Percentiles rank a stretch among this genome's conserved stretches.
Evolutionary conservation across 176 grass and related monocot species (phyloP).

Genomic region (Elaeis guineensis): DNA sequence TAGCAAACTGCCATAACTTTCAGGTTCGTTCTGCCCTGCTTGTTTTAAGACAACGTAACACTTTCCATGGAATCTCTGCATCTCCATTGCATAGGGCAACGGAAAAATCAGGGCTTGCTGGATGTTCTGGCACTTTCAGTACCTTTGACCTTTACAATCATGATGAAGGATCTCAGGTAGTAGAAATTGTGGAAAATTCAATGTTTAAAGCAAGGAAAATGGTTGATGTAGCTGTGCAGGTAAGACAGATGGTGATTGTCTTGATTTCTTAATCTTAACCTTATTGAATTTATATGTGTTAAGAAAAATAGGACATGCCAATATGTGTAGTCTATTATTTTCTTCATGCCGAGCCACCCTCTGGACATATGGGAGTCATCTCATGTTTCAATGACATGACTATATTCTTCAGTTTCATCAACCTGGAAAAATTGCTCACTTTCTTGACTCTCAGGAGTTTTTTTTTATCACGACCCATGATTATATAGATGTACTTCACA

Average conservation of each 20-base stretch:
- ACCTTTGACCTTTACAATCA: constrained; percentile 1
- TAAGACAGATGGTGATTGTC: constrained; percentile 16
- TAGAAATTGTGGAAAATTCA: constrained; percentile 35
- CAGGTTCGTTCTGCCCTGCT: constrained; percentile 21
- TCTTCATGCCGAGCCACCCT: no score
- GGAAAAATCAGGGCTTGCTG: constrained; percentile 6
- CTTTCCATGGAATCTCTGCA: constrained; percentile 3
- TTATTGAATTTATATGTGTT: no score
- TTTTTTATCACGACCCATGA: no score
- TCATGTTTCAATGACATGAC: not conserved
- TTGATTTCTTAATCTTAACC: no score
- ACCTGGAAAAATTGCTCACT: no score
- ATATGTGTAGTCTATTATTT: no score
- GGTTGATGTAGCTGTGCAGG: constrained; percentile 33
- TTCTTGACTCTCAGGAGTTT: no score
- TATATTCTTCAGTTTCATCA: no score
- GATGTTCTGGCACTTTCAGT: constrained; percentile 3
- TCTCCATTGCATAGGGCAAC: not conserved
- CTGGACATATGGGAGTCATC: no score
- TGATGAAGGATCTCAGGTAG: constrained; percentile 26
- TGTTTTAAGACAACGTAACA: constrained; percentile 15
- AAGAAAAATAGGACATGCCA: no score
- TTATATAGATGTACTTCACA: no score
- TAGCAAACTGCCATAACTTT: constrained; percentile 11
- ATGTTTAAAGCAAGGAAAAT: constrained; percentile 33